Conservation (phyloP, 306 rosid genomes). For the Glycyrrhiza uralensis region DNA sequence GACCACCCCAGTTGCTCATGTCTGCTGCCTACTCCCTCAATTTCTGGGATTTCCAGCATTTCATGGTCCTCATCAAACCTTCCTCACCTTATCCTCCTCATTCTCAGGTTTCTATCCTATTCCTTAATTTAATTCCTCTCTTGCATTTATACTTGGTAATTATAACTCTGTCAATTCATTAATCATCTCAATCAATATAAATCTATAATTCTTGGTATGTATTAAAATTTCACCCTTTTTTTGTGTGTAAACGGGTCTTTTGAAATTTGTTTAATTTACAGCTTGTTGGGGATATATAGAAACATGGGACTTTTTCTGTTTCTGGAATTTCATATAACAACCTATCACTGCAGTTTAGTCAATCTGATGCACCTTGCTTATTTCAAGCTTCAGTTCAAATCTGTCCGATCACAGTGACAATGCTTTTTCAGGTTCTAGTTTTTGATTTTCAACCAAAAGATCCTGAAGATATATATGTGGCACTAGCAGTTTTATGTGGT, state of each 20-base stretch:
- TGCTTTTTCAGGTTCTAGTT: conserved; percentile 61
- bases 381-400: conserved; percentile 7
- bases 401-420: neutral
- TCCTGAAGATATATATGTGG: conserved; percentile 74
- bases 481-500: conserved; percentile 71
- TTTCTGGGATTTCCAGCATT: conserved; percentile 84
- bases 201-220: neutral
- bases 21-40: conserved; percentile 71
- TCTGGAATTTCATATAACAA: neutral
- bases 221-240: neutral
- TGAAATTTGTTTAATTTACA: neutral
- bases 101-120: conserved; percentile 48
- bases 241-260: neutral
- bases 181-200: neutral
- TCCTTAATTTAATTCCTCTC: neutral
- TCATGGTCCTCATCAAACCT: conserved; percentile 77
- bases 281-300: neutral
- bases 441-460: conserved; percentile 97
- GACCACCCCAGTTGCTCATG: conserved; percentile 75
- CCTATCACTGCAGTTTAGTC: neutral
- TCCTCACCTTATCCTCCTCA: conserved; percentile 34
- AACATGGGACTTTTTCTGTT: neutral
- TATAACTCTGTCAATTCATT: neutral
- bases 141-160: too few species aligned
- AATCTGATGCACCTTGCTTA: neutral